phyloP scores from a whole-genome alignment of 805 yeast species.

The Yamadazyma ubonensis region DNA sequence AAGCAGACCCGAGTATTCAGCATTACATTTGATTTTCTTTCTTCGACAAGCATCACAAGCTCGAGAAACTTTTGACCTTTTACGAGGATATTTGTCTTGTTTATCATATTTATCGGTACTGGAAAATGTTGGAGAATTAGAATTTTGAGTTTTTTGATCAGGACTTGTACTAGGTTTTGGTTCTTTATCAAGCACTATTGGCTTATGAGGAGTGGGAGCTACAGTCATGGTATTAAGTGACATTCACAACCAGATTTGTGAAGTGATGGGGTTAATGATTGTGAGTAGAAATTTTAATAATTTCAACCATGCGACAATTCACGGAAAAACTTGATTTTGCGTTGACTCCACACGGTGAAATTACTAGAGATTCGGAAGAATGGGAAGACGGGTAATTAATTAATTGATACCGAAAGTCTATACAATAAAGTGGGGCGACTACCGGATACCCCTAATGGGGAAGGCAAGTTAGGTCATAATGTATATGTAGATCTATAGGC shows the following conservation, averaged over 20 bases:
- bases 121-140: no score
- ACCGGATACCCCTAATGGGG: no score
- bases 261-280: no score
- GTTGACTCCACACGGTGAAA: conserved; percentile 9
- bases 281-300: neutral
- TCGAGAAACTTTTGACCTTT: conserved; percentile 70
- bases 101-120: no score
- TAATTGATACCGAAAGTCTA: no score
- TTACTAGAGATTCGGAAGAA: conserved; percentile 8
- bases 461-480: no score
- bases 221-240: conserved; percentile 2
- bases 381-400: no score
- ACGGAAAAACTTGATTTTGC: conserved; percentile 12
- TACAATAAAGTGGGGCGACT: neutral
- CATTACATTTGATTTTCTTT: conserved; percentile 72
- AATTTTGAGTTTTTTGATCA: no score
- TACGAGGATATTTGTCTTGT: conserved; percentile 38
- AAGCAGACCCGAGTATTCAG: conserved; percentile 45
- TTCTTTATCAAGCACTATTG: no score
- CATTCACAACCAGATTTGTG: no score
- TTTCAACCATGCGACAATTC: conserved; percentile 5
- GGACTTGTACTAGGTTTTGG: neutral
- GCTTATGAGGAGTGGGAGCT: neutral
- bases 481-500: neutral
- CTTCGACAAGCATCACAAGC: conserved; percentile 82